Conservation (phyloP, 2,329 filamentous ascomycete genomes). For the Claviceps purpurea region DNA sequence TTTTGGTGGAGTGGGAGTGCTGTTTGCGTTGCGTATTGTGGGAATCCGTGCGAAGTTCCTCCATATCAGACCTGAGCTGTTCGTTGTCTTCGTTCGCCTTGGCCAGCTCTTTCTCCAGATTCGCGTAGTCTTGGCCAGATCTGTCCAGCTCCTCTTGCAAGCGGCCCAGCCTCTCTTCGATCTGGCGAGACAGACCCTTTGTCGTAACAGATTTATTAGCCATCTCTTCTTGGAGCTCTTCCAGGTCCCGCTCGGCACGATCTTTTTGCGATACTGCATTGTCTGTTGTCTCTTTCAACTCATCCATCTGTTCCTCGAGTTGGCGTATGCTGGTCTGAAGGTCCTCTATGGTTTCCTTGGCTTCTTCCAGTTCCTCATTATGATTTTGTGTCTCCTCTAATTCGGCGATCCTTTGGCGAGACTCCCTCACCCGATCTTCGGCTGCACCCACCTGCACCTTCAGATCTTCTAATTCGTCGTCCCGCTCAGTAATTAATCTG, state of each 20-base stretch:
- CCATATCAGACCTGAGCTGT: conserved; percentile 29
- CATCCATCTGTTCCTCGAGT: conserved; percentile 40
- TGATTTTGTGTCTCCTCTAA: conserved; percentile 43
- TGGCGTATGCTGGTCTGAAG: conserved; percentile 41
- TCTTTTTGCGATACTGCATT: conserved; percentile 41
- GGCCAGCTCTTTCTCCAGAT: conserved; percentile 37
- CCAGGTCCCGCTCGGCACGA: conserved; percentile 43
- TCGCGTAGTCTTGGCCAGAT: conserved; percentile 32
- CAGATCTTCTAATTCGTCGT: conserved; percentile 61
- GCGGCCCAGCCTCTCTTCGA: conserved; percentile 55
- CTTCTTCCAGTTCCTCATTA: conserved; percentile 39
- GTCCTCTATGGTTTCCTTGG: conserved; percentile 44
- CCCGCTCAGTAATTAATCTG: conserved; percentile 55
- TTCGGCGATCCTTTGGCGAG: conserved; percentile 35
- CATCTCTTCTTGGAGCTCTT: conserved; percentile 63
- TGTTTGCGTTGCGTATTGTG: conserved; percentile 17
- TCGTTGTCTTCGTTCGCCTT: conserved; percentile 33
- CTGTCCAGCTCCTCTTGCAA: conserved; percentile 53
- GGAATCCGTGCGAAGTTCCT: conserved; percentile 23
- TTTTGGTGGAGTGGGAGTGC: conserved; percentile 30
- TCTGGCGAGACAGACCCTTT: conserved; percentile 59
- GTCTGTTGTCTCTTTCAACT: conserved; percentile 40
- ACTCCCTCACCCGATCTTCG: conserved; percentile 45
- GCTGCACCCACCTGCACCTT: conserved; percentile 39
- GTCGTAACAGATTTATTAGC: conserved; percentile 66